Evolutionary conservation across 2,329 filamentous ascomycete species (phyloP), one percentile per base, ranked within the genome.

Genomic region (Fusarium caatingaense): DNA sequence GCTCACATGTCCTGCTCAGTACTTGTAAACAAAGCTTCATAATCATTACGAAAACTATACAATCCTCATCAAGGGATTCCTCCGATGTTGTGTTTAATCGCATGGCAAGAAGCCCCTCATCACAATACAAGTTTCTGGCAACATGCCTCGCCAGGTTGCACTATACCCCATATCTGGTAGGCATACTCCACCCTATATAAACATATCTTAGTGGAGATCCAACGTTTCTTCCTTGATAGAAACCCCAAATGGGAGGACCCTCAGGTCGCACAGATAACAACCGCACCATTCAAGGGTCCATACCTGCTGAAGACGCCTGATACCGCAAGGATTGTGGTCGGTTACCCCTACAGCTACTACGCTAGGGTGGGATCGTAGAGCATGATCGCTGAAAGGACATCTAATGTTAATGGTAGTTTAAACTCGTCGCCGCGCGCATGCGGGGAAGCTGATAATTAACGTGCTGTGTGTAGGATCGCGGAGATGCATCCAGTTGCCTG

Each of bases 1-100:
- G 1, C 5, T 20, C 8, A 5, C 4, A 15, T 13, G 5, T 23
- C 6, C 9, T 7, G 2, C 2, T 34, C 34, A 37, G 10, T 37
- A 9, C 13, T 10, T 23, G n/a, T 21, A 30, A 28, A 44, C 10
- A 44, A 15, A 6, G 11, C 6, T 0, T 58, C 0, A 18, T 58
- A 42, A 57, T 18, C 34, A 58, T 58, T 32, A 13, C 4, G 21
- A 56, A 27, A 3, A 3, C 1, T 6, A 13, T 2, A 5, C 5
- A 6, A 6, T 5, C 21, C n/a, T 5, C 2, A 56, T 28, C 1
- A 23, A n/a, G 37, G n/a, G 5, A 5, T 18, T 8, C 1, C 6
- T 18, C 47, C 20, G 34, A 55, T 5, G 3, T 8, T 10, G 0
- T 41, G 1, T 6, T 5, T 20, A 23, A 41, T 30, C 41, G 4